These are phyloP conservation scores for Candida tallmaniae DNA, from an alignment of 805 yeast species.

Conservation along the genomic window DNA sequence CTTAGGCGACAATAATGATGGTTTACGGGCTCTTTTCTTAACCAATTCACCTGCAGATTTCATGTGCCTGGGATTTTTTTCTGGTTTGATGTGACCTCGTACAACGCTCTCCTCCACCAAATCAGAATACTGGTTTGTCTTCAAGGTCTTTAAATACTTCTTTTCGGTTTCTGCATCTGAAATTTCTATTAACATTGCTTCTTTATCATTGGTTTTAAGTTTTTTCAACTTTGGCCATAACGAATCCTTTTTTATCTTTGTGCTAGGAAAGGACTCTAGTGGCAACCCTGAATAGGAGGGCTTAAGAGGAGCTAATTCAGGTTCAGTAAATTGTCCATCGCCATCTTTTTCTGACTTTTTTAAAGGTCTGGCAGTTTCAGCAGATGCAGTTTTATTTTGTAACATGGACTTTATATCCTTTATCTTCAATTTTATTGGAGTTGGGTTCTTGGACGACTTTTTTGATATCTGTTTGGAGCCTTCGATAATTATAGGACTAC, in stretches of 20 bases:
- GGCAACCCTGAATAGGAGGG: conserved; percentile 72
- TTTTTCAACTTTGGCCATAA: conserved; percentile 41
- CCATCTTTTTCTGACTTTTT: too few species aligned
- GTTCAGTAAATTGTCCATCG: conserved; percentile 45
- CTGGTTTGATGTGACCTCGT: conserved; percentile 13
- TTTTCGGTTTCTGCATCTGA: conserved; percentile 5
- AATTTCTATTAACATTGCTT: conserved; percentile 9
- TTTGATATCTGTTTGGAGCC: too few species aligned
- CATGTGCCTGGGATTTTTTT: conserved; percentile 1
- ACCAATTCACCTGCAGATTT: background rate
- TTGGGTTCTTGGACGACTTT: too few species aligned
- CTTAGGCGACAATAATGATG: conserved; percentile 1
- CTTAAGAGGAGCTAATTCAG: conserved; percentile 48
- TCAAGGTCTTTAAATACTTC: conserved; percentile 10
- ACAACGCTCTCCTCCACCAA: conserved; percentile 16
- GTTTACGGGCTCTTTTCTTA: conserved; percentile 1
- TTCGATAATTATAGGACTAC: too few species aligned
- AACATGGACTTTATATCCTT: too few species aligned
- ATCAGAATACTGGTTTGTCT: conserved; percentile 12
- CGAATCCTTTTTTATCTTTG: conserved; percentile 52
- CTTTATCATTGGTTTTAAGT: conserved; percentile 13
- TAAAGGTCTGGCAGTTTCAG: too few species aligned
- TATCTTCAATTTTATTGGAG: too few species aligned
- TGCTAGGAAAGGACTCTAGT: conserved; percentile 62
- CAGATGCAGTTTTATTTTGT: too few species aligned